Percentiles rank a stretch among this genome's conserved stretches.
These are phyloP conservation scores for Cladophialophora yegresii DNA, from an alignment of 2,329 filamentous ascomycete species.

Conservation along the genomic window DNA sequence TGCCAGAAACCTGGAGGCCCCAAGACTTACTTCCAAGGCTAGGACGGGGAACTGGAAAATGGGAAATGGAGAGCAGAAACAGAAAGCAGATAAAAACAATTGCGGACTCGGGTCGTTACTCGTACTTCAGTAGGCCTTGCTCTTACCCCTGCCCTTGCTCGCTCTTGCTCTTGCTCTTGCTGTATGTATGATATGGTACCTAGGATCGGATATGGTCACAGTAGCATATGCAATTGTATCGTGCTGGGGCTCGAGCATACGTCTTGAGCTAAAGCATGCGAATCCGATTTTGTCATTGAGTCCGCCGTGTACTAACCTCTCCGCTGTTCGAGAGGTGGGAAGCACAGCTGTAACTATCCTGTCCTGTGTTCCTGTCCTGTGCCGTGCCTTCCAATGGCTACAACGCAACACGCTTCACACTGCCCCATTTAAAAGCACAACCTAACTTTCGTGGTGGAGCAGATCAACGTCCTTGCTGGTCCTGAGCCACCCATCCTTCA, in stretches of 20 bases:
- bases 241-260: background rate
- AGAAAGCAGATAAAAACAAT: background rate
- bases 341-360: background rate
- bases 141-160: no score
- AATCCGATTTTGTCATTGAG: background rate
- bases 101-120: background rate
- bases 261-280: background rate
- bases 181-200: background rate
- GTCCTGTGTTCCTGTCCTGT: background rate
- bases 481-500: background rate
- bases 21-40: background rate
- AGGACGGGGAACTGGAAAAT: background rate
- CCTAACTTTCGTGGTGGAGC: background rate
- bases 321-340: background rate
- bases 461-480: background rate
- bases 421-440: background rate
- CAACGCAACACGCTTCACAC: background rate
- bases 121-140: background rate
- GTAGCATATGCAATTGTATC: background rate
- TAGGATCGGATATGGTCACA: background rate
- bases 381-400: background rate
- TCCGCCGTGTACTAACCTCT: background rate
- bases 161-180: background rate
- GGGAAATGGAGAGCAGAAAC: background rate
- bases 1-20: background rate